Evolutionary conservation across 1,284 basidiomycete species (phyloP), one percentile per base, ranked within the genome.

Genomic region (Inonotus hispidus): DNA sequence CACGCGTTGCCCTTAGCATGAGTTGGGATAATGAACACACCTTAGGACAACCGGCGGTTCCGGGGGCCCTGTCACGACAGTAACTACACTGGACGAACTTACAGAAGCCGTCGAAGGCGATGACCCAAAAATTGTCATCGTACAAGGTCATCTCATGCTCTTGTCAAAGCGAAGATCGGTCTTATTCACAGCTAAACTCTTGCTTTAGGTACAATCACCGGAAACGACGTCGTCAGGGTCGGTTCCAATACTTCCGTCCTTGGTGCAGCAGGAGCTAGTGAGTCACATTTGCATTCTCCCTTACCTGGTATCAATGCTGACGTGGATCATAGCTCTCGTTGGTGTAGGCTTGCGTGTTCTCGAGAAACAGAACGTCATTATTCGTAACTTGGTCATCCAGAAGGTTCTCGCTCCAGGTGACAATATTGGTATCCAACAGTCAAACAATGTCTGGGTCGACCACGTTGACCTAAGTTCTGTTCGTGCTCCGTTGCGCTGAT

Each of bases 331-430:
- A 68, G 75, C 74, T 7, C 75, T 78, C 52, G 66, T 67, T 49
- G 77, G 77, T 45, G 71, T 74, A 62, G 77, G 77, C 1, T 71
- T 79, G 46, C 75, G 79, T 60, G 74, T 79, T 53, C 63, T 77
- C 54, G 66, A 74, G 37, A 73, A 72, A 53, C 67, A 62, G 43
- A 80, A 81, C 60, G 78, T 81, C 56, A 81, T 81, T 66, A 74
- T 80, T 63, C 74, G 79, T 32, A 80, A 80, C 66, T 66, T 81
- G 66, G 79, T 78, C 67, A 75, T 81, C 60, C 76, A 76, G 45
- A 80, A 80, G 68, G 79, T 81, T 29, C 68, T 79, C 0, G 77
- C 78, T n/a, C 74, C 73, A 57, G 78, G 78, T 49, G 77, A 79
- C 66, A 75, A 74, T 32, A 71, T 79, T 57, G 78, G 75, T 37